These are phyloP conservation scores for Anethum foeniculum DNA, from an alignment of 140 eudicot genomes.

Conservation along the genomic window DNA sequence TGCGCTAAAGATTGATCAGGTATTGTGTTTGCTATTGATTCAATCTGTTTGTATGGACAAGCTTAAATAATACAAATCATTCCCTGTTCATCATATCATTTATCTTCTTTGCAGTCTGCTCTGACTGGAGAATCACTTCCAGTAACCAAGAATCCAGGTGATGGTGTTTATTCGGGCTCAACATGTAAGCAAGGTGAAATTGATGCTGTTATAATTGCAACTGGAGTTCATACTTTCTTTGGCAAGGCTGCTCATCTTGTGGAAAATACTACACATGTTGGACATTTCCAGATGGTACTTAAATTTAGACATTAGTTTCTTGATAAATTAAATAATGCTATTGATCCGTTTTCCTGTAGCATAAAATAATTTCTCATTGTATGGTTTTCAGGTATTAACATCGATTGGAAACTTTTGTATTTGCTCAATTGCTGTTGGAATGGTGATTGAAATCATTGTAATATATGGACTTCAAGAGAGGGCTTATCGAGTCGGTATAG, in stretches of 20 bases:
- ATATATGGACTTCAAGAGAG: constrained; percentile 49
- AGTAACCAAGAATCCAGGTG: constrained; percentile 82
- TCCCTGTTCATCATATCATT: background rate
- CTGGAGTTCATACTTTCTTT: constrained; percentile 83
- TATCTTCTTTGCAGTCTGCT: constrained; percentile 46
- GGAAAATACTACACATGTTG: constrained; percentile 85
- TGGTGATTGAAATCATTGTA: constrained; percentile 70
- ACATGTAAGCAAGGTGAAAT: constrained; percentile 97
- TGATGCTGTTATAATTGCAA: constrained; percentile 79
- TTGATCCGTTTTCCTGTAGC: background rate
- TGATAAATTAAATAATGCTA: background rate
- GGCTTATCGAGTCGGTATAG: constrained; percentile 66
- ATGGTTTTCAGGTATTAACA: constrained; percentile 54
- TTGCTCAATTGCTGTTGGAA: constrained; percentile 83
- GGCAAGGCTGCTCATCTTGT: constrained; percentile 98
- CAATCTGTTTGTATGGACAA: background rate
- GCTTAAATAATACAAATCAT: background rate
- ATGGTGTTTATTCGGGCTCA: constrained; percentile 83
- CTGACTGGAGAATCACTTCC: constrained; percentile 95
- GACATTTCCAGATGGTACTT: constrained; percentile 53
- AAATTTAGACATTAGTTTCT: background rate
- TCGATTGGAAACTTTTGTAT: constrained; percentile 93
- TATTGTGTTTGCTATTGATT: background rate
- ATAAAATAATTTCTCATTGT: background rate
- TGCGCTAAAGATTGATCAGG: constrained; percentile 91